phyloP scores from a whole-genome alignment of 169 alveolate genomes.

The Hepatocystis sp. region DNA sequence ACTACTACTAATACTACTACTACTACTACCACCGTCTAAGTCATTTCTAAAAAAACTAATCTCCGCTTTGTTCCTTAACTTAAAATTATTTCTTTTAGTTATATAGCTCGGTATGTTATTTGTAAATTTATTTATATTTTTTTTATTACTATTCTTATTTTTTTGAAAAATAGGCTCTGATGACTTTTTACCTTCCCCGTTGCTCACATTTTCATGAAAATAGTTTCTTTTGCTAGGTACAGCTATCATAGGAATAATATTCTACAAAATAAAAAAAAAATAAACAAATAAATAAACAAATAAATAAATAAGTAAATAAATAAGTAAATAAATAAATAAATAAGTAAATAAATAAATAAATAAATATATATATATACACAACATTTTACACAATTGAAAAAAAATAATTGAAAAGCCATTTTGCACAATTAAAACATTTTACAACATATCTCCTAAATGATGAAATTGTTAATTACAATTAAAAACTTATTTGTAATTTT shows the following conservation, averaged over 20 bases:
- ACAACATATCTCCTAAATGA: no score
- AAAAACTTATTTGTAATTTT: no score
- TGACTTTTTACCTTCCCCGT: background rate
- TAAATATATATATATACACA: background rate
- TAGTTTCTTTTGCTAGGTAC: conserved; percentile 53
- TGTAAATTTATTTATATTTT: no score
- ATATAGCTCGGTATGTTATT: no score
- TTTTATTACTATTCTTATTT: background rate
- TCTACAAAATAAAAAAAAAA: conserved; percentile 4
- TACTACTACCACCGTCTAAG: no score
- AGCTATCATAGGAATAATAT: conserved; percentile 59
- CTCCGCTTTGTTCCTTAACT: no score
- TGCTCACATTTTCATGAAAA: conserved; percentile 4
- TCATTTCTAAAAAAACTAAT: no score
- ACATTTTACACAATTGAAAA: background rate
- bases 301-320: background rate
- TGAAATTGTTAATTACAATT: no score
- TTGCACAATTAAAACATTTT: no score
- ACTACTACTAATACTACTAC: no score
- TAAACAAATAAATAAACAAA: background rate
- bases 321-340: background rate
- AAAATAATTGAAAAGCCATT: background rate
- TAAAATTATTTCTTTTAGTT: no score
- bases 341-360: background rate
- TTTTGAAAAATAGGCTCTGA: background rate